Conservation (phyloP, 2,329 filamentous ascomycete species). For the Aspergillus novofumigatus region DNA sequence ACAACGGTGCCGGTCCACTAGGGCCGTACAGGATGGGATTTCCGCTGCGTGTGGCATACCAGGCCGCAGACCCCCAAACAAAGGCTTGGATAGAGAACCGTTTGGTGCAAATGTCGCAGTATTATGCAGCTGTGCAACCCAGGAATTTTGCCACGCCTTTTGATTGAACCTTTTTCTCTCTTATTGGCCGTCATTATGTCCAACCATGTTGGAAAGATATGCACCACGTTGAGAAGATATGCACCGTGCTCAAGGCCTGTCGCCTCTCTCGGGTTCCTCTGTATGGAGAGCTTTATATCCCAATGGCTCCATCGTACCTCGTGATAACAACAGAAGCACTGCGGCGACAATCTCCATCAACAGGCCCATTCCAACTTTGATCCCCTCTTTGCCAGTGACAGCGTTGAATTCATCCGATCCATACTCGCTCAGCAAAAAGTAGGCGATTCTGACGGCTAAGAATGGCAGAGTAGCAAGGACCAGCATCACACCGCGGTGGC, state of each 20-base stretch:
- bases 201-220: no score
- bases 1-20: conserved; percentile 18
- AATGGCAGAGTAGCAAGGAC: conserved; percentile 18
- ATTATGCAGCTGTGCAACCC: conserved; percentile 21
- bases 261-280: not conserved
- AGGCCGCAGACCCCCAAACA: conserved; percentile 21
- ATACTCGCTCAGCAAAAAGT: conserved; percentile 19
- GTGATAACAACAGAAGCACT: conserved; percentile 16
- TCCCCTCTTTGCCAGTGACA: conserved; percentile 10
- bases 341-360: conserved; percentile 24
- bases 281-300: not conserved
- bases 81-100: conserved; percentile 22
- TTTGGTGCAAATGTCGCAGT: conserved; percentile 20
- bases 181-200: no score
- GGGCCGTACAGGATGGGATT: conserved; percentile 27
- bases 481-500: conserved; percentile 16
- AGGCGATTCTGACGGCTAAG: conserved; percentile 18
- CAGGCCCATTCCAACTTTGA: conserved; percentile 21
- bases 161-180: not conserved
- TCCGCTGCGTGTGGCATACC: conserved; percentile 22
- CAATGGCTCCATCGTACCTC: conserved; percentile 20
- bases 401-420: conserved; percentile 16
- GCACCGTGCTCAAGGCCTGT: not conserved
- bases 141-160: conserved; percentile 9
- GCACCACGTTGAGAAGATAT: not conserved